A percentile compares a stretch with the other conserved stretches of the same genome.
phyloP scores from a whole-genome alignment of 495 filamentous ascomycete species.

The Penicillium pulvis region DNA sequence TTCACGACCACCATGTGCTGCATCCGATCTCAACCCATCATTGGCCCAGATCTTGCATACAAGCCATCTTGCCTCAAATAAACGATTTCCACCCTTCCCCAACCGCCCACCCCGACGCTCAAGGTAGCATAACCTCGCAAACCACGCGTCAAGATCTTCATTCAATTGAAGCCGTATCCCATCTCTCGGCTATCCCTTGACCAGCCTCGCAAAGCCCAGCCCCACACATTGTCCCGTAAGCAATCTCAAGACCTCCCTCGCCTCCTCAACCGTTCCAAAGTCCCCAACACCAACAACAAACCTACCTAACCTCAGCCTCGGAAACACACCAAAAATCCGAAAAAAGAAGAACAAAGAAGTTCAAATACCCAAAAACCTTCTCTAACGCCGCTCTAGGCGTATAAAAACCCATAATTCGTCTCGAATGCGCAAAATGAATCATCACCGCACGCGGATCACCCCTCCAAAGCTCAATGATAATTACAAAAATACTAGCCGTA shows the following conservation, averaged over 20 bases:
- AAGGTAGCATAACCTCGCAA: not conserved
- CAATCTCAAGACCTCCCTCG: not conserved
- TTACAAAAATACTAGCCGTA: not conserved
- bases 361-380: not conserved
- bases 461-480: not conserved
- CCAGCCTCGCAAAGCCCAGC: not conserved
- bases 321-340: not conserved
- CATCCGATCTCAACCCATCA: not conserved
- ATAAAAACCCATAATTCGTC: not conserved
- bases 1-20: not conserved
- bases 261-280: not conserved
- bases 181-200: not conserved
- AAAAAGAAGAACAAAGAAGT: conserved; percentile 1
- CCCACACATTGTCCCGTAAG: not conserved
- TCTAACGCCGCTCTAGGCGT: not conserved
- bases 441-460: not conserved
- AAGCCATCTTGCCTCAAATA: not conserved
- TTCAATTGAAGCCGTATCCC: not conserved
- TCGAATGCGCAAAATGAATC: not conserved
- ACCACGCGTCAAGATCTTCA: not conserved
- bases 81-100: too few species aligned
- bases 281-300: not conserved
- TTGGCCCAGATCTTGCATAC: conserved; percentile 2
- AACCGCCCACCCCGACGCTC: not conserved
- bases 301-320: too few species aligned